Evolutionary conservation across 768 basidiomycete species (phyloP).

Genomic region (Russula abietina): DNA sequence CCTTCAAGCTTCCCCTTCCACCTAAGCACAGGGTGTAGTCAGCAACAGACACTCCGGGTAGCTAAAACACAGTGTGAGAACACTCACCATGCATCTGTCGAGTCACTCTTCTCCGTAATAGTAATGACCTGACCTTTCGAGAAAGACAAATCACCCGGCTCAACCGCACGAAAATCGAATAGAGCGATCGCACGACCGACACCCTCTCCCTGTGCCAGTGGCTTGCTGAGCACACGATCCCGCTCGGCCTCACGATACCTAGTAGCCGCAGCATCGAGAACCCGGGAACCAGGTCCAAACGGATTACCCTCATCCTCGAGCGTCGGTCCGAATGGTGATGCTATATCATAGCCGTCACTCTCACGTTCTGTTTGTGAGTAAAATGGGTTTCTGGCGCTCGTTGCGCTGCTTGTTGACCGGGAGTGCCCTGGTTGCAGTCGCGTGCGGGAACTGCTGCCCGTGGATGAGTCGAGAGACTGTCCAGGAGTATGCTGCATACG

Average conservation of each 20-base stretch:
- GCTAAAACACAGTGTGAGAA: neutral
- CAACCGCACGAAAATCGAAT: conserved; percentile 66
- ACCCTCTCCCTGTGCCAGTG: conserved; percentile 51
- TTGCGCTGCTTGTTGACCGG: conserved; percentile 10
- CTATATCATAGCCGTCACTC: conserved; percentile 7
- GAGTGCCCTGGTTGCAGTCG: conserved; percentile 6
- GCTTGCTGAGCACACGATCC: conserved; percentile 40
- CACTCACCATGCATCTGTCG: conserved; percentile 65
- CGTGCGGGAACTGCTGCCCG: neutral
- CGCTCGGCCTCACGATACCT: conserved; percentile 16
- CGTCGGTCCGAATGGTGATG: conserved; percentile 13
- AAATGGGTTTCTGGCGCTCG: conserved; percentile 8
- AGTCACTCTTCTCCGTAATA: conserved; percentile 63
- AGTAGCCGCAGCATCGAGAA: neutral
- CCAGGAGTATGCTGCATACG: conserved; percentile 7
- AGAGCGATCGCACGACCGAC: conserved; percentile 68
- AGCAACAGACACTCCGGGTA: neutral
- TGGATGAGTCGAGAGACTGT: conserved; percentile 6
- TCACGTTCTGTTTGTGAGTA: conserved; percentile 9
- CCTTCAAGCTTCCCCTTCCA: conserved; percentile 69
- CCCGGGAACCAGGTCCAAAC: conserved; percentile 8
- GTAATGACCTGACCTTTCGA: conserved; percentile 68
- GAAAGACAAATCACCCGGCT: conserved; percentile 74
- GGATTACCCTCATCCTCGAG: conserved; percentile 20
- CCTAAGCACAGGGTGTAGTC: conserved; percentile 39